phyloP scores from a whole-genome alignment of 768 basidiomycete species.

The Kwoniella sp. region DNA sequence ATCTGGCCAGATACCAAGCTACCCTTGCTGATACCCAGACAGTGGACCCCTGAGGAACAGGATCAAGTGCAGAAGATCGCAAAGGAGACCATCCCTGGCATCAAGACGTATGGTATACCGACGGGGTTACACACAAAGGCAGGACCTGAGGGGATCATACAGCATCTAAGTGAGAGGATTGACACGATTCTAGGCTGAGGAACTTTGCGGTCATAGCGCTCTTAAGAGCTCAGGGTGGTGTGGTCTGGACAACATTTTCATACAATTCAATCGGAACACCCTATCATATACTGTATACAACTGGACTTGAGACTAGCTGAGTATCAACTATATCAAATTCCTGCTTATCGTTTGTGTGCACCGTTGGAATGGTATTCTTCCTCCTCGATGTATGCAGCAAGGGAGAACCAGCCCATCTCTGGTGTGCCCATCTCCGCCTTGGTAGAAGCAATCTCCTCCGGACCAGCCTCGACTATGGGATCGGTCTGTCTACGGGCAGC shows the following conservation, averaged over 20 bases:
- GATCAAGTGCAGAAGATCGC: slow-evolving; percentile 47
- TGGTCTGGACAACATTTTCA: neutral
- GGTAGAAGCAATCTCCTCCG: slow-evolving; percentile 30
- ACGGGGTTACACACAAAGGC: slow-evolving; percentile 46
- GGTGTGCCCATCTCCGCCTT: slow-evolving; percentile 34
- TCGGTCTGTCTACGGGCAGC: slow-evolving; percentile 28
- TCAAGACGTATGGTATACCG: slow-evolving; percentile 48
- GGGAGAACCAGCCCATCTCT: slow-evolving; percentile 41
- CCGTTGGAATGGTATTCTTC: slow-evolving; percentile 33
- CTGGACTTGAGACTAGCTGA: neutral
- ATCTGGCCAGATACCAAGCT: neutral
- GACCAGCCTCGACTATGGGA: slow-evolving; percentile 25
- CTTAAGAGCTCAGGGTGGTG: too few relatives aligned
- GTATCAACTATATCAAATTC: too few relatives aligned
- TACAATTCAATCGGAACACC: neutral
- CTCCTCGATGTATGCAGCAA: slow-evolving; percentile 37
- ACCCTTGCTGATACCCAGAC: neutral
- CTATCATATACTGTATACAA: neutral
- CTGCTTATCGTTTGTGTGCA: slow-evolving; percentile 22
- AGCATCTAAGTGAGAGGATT: slow-evolving; percentile 47
- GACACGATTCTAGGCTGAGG: slow-evolving; percentile 32
- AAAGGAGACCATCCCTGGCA: slow-evolving; percentile 43
- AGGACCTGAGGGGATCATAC: slow-evolving; percentile 48
- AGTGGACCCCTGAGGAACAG: slow-evolving; percentile 54
- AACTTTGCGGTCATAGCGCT: too few relatives aligned